These are phyloP conservation scores for Jatropha curcas DNA, from an alignment of 345 rosid species.

Conservation along the genomic window DNA sequence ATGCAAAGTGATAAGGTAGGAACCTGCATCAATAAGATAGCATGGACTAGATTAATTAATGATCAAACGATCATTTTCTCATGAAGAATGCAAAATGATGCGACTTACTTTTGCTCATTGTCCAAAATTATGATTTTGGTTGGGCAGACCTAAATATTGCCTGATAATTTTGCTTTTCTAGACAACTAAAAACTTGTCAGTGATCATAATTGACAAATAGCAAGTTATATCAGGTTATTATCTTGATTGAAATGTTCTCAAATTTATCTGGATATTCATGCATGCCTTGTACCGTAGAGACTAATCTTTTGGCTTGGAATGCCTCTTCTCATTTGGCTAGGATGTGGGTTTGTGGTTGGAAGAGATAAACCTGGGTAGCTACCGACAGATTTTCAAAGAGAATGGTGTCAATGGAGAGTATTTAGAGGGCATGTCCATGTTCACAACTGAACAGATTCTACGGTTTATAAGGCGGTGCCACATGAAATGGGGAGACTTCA, in stretches of 20 bases:
- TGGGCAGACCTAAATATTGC: neutral
- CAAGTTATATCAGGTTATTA: neutral
- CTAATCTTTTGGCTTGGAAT: conserved; percentile 2
- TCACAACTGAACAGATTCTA: conserved; percentile 97
- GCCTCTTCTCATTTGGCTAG: conserved; percentile 33
- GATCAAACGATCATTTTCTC: conserved; percentile 5
- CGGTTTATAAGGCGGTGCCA: conserved; percentile 96
- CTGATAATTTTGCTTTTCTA: neutral
- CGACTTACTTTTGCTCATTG: neutral
- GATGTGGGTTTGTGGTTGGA: conserved; percentile 98
- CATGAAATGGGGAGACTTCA: conserved; percentile 99
- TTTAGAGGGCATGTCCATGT: conserved; percentile 95
- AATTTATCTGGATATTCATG: neutral
- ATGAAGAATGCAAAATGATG: neutral
- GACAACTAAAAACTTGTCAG: neutral
- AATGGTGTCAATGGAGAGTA: conserved; percentile 93
- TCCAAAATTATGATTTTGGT: neutral
- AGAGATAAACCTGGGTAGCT: conserved; percentile 85
- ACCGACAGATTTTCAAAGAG: conserved; percentile 87
- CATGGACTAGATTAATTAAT: neutral
- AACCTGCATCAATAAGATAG: neutral
- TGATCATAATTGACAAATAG: neutral
- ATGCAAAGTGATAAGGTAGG: neutral
- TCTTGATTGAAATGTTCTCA: neutral
- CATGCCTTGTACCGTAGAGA: neutral